phyloP scores from a whole-genome alignment of 495 filamentous ascomycete species.

The Penicillium canescens region DNA sequence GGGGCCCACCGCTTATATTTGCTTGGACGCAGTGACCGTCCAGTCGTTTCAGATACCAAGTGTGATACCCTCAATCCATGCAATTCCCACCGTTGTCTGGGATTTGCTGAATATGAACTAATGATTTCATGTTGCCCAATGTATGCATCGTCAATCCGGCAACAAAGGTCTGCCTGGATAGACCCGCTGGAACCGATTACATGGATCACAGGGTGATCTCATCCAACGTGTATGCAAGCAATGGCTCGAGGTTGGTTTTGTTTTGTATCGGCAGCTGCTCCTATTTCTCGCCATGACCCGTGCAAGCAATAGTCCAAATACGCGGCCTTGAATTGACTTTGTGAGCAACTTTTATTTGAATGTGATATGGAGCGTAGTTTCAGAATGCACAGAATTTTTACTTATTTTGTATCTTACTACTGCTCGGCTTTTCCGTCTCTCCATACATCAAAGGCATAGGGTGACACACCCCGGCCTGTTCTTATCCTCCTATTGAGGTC shows the following conservation, averaged over 20 bases:
- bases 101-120: constrained; percentile 13
- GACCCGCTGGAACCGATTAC: background rate
- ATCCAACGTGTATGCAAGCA: too few relatives aligned
- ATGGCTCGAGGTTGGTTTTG: too few relatives aligned
- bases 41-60: background rate
- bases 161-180: background rate
- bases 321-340: too few relatives aligned
- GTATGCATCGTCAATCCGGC: background rate
- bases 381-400: too few relatives aligned
- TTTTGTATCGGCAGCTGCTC: too few relatives aligned
- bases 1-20: background rate
- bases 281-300: too few relatives aligned
- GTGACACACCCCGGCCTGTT: background rate
- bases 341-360: too few relatives aligned
- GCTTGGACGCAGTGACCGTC: background rate
- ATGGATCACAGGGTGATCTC: too few relatives aligned
- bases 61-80: background rate
- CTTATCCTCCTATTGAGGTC: background rate
- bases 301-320: too few relatives aligned
- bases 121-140: constrained; percentile 13
- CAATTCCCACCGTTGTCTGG: background rate
- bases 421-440: too few relatives aligned
- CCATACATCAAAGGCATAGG: background rate
- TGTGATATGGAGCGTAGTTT: too few relatives aligned
- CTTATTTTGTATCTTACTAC: too few relatives aligned